Percentiles rank a stretch among this genome's conserved stretches.
These are phyloP conservation scores for Bryoglossum gracile DNA, from an alignment of 495 filamentous ascomycete species.

Conservation along the genomic window DNA sequence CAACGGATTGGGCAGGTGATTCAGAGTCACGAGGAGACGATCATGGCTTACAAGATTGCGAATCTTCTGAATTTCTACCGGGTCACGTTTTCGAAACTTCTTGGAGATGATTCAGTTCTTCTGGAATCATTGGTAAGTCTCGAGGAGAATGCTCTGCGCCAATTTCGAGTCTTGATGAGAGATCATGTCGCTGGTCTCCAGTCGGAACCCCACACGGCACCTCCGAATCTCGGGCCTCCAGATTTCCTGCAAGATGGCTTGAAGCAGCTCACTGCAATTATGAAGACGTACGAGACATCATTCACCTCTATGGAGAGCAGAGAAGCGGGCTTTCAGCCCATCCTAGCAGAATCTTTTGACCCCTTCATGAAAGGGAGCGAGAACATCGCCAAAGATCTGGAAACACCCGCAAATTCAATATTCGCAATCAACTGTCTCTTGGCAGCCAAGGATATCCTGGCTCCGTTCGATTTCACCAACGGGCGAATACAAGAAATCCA, in stretches of 20 bases:
- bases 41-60: conserved; percentile 80
- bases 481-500: conserved; percentile 38
- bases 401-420: conserved; percentile 52
- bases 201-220: conserved; percentile 55
- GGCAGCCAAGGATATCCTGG: conserved; percentile 43
- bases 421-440: conserved; percentile 80
- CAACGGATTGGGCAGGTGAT: conserved; percentile 87
- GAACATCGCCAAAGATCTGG: conserved; percentile 56
- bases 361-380: conserved; percentile 73
- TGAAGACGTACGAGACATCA: conserved; percentile 81
- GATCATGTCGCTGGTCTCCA: conserved; percentile 71
- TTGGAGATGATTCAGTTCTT: conserved; percentile 62
- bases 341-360: conserved; percentile 77
- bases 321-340: conserved; percentile 62
- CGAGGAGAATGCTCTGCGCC: conserved; percentile 69
- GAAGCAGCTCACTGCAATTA: conserved; percentile 59
- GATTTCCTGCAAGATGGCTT: conserved; percentile 79
- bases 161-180: conserved; percentile 72
- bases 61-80: conserved; percentile 88
- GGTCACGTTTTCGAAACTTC: conserved; percentile 70
- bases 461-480: conserved; percentile 50
- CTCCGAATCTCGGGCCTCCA: conserved; percentile 67
- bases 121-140: conserved; percentile 59
- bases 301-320: conserved; percentile 47
- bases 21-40: conserved; percentile 83